These are phyloP conservation scores for Urostyla sp. DNA, from an alignment of 73 alveolate species.

Conservation along the genomic window DNA sequence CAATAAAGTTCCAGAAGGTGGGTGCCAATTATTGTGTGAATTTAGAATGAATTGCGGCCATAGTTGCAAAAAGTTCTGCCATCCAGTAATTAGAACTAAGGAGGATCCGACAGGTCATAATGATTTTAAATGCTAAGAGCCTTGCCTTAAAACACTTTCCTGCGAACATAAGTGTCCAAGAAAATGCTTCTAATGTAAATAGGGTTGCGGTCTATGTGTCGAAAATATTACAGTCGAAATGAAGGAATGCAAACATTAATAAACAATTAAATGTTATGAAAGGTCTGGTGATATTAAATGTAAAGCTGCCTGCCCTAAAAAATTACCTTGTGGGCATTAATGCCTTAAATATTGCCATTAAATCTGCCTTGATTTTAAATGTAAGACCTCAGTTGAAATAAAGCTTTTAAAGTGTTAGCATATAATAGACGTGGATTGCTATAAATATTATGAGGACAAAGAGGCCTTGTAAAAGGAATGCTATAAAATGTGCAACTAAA, in stretches of 20 bases:
- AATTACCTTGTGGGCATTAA: constrained; percentile 46
- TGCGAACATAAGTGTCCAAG: constrained; percentile 34
- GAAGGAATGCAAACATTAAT: neutral
- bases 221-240: neutral
- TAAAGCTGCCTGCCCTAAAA: neutral
- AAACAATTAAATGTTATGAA: neutral
- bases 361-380: too few relatives aligned
- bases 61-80: constrained; percentile 74
- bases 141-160: constrained; percentile 20
- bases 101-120: constrained; percentile 47
- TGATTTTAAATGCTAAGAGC: constrained; percentile 27
- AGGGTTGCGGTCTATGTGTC: neutral
- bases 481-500: neutral
- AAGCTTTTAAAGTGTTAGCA: too few relatives aligned
- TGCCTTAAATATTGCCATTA: constrained; percentile 74
- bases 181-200: constrained; percentile 42
- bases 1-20: constrained; percentile 77
- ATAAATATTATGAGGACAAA: neutral
- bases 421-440: neutral
- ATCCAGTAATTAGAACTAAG: constrained; percentile 19
- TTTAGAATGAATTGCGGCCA: constrained; percentile 77
- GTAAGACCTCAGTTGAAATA: too few relatives aligned
- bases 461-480: neutral
- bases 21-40: constrained; percentile 65
- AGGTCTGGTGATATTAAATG: constrained; percentile 1